These are phyloP conservation scores for Rosa persica DNA, from an alignment of 306 rosid genomes.

Conservation along the genomic window DNA sequence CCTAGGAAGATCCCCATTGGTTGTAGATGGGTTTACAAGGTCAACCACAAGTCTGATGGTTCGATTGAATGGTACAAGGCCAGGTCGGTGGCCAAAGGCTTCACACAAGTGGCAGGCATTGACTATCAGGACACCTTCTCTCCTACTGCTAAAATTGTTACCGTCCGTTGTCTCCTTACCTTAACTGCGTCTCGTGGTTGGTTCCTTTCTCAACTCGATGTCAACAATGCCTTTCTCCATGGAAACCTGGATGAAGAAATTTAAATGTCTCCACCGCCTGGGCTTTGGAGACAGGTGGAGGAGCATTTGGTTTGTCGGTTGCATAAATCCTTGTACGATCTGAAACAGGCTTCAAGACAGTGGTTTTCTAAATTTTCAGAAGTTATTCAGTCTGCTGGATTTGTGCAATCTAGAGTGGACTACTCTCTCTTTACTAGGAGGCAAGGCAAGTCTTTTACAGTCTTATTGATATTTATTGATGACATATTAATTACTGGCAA, in stretches of 20 bases:
- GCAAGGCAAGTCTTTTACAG: neutral
- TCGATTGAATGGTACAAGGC: no score
- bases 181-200: neutral
- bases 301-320: neutral
- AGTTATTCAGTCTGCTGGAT: neutral
- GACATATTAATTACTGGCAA: neutral
- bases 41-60: no score
- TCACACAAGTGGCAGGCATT: no score
- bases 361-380: neutral
- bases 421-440: neutral
- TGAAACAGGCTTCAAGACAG: neutral
- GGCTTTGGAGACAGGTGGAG: neutral
- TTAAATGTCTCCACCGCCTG: neutral
- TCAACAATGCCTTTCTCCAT: no score
- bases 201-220: neutral
- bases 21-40: no score
- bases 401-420: neutral
- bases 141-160: neutral
- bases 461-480: neutral
- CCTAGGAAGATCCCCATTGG: no score
- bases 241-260: neutral
- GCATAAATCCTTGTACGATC: neutral
- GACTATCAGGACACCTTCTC: neutral
- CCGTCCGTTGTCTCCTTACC: neutral
- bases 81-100: no score